phyloP scores from a whole-genome alignment of 106 monocot species.

The Vanilla planifolia region DNA sequence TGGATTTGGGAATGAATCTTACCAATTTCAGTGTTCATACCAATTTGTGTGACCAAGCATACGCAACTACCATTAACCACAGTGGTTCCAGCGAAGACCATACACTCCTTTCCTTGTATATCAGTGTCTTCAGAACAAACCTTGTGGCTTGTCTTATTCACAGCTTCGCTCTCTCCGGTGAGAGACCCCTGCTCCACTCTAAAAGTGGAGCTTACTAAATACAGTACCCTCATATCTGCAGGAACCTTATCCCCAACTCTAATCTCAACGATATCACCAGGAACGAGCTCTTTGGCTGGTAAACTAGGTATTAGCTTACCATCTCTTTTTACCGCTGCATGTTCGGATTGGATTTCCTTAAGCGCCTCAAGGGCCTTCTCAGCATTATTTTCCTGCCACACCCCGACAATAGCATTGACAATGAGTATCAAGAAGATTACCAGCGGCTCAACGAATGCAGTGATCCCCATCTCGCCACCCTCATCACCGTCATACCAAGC shows the following conservation, averaged over 20 bases:
- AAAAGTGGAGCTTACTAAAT: conserved; percentile 37
- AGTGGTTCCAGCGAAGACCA: conserved; percentile 77
- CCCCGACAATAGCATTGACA: conserved; percentile 65
- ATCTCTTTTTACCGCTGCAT: conserved; percentile 53
- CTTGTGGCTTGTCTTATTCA: conserved; percentile 30
- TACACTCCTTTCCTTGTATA: conserved; percentile 67
- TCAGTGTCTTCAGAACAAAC: conserved; percentile 35
- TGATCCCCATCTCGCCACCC: conserved; percentile 42
- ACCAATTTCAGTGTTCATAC: conserved; percentile 46
- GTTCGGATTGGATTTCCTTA: conserved; percentile 71
- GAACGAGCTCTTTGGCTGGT: conserved; percentile 44
- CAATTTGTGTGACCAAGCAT: conserved; percentile 45
- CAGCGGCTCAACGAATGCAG: conserved; percentile 71
- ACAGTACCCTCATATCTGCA: conserved; percentile 40
- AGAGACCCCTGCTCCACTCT: conserved; percentile 55
- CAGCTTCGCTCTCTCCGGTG: conserved; percentile 49
- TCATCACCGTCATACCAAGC: conserved; percentile 24
- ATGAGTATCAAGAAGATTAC: conserved; percentile 43
- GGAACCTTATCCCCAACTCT: conserved; percentile 57
- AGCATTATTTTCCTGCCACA: conserved; percentile 84
- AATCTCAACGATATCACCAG: conserved; percentile 50
- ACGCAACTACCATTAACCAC: conserved; percentile 78
- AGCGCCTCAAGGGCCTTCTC: conserved; percentile 82
- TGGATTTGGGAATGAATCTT: conserved; percentile 33
- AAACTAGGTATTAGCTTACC: conserved; percentile 34